Conservation (phyloP, 2,329 filamentous ascomycete genomes). For the Xylaria digitata region DNA sequence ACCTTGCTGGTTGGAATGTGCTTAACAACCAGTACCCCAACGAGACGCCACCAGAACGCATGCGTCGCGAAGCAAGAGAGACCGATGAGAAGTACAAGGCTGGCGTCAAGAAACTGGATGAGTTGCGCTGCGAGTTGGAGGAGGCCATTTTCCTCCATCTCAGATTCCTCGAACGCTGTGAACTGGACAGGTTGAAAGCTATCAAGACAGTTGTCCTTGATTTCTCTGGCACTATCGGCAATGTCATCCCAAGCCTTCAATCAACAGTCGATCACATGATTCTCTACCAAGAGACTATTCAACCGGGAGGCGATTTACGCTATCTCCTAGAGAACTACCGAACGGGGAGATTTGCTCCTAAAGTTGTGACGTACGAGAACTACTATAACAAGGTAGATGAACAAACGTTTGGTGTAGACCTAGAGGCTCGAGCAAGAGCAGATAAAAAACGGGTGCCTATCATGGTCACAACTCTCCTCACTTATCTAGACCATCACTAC, state of each 20-base stretch:
- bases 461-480: conserved; percentile 91
- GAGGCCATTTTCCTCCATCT: conserved; percentile 93
- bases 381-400: conserved; percentile 99
- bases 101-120: conserved; percentile 85
- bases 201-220: conserved; percentile 98
- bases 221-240: conserved; percentile 96
- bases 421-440: conserved; percentile 92
- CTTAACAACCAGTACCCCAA: conserved; percentile 91
- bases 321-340: conserved; percentile 98
- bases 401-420: conserved; percentile 96
- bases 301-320: conserved; percentile 87
- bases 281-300: conserved; percentile 98
- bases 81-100: conserved; percentile 94
- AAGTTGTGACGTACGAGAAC: conserved; percentile 94
- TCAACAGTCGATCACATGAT: conserved; percentile 99
- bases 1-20: conserved; percentile 91
- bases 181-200: conserved; percentile 93
- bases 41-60: conserved; percentile 86
- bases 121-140: conserved; percentile 92
- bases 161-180: conserved; percentile 96
- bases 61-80: conserved; percentile 89
- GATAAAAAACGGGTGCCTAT: conserved; percentile 96
- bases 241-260: conserved; percentile 95
- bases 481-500: conserved; percentile 95
- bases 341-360: conserved; percentile 91